Conservation (phyloP, 306 rosid species). For the Cucumis hystrix region DNA sequence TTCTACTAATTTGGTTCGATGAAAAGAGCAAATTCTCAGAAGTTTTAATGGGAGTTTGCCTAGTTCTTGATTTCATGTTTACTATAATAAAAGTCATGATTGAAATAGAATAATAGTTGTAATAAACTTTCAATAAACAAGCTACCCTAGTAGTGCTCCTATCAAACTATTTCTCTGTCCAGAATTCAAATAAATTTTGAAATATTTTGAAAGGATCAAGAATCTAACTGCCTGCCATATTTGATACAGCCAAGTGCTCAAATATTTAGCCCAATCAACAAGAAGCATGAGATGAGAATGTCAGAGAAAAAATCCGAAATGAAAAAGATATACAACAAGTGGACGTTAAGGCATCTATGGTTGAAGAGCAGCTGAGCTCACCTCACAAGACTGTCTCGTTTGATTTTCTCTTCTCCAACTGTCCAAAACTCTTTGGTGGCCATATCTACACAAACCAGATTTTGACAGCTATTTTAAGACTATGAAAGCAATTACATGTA, state of each 20-base stretch:
- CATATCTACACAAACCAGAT: constrained; percentile 20
- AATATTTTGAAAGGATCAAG: background rate
- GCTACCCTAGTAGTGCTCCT: background rate
- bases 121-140: background rate
- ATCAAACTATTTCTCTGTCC: background rate
- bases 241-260: background rate
- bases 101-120: background rate
- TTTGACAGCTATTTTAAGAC: background rate
- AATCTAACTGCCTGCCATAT: background rate
- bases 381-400: constrained; percentile 22
- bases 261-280: background rate
- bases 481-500: background rate
- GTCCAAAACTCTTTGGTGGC: constrained; percentile 56
- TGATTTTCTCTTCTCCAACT: constrained; percentile 20
- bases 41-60: background rate
- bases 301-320: background rate
- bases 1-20: background rate
- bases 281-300: background rate
- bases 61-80: background rate
- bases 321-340: background rate
- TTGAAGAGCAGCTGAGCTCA: constrained; percentile 1
- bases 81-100: background rate
- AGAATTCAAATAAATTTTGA: background rate
- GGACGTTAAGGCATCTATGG: background rate
- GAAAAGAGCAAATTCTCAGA: background rate